phyloP scores from a whole-genome alignment of 345 rosid species.

The Sisymbrium irio region DNA sequence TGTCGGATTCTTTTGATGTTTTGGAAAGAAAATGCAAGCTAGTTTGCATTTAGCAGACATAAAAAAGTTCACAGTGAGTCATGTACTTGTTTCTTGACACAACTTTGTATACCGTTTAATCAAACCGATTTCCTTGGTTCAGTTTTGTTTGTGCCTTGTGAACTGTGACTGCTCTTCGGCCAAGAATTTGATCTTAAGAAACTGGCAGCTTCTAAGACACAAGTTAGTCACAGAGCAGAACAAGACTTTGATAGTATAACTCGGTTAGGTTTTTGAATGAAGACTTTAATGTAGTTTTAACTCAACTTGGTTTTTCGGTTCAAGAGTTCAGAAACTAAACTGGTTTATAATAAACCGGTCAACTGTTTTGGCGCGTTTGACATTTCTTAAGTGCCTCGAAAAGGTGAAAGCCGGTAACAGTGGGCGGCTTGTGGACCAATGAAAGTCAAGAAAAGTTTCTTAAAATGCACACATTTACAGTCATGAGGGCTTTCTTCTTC shows the following conservation, averaged over 20 bases:
- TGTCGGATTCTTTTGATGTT: slow-evolving; percentile 21
- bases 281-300: too few species aligned
- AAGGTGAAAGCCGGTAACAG: slow-evolving; percentile 9
- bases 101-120: slow-evolving; percentile 11
- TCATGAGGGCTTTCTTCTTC: slow-evolving; percentile 29
- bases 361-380: slow-evolving; percentile 28
- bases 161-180: not conserved
- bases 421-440: slow-evolving; percentile 18
- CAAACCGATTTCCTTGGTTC: not conserved
- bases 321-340: not conserved
- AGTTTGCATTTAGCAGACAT: slow-evolving; percentile 10
- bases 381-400: slow-evolving; percentile 16
- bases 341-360: slow-evolving; percentile 5
- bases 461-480: slow-evolving; percentile 27
- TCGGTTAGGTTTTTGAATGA: not conserved
- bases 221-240: not conserved
- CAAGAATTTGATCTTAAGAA: not conserved
- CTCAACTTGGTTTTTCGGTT: not conserved
- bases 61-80: slow-evolving; percentile 1
- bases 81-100: slow-evolving; percentile 19
- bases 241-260: not conserved
- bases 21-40: slow-evolving; percentile 14
- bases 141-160: not conserved
- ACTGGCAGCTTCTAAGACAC: not conserved
- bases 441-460: slow-evolving; percentile 21